Percentiles rank a stretch among this genome's conserved stretches.
Conservation (phyloP, 2,329 filamentous ascomycete species). For the Leptographium wingfieldii region DNA sequence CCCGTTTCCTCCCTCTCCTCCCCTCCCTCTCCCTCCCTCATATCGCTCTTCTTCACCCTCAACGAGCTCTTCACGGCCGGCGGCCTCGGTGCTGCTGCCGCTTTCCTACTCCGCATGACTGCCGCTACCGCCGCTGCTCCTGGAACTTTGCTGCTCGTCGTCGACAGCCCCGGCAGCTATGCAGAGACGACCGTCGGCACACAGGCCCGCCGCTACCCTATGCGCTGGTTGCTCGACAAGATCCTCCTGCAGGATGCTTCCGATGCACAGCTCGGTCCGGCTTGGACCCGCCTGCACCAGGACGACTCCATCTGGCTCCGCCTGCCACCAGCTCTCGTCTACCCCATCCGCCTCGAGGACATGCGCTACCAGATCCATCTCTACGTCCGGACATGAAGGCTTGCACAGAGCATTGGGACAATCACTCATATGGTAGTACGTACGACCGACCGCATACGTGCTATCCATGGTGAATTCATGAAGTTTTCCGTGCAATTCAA, state of each 20-base stretch:
- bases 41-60: constrained; percentile 85
- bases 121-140: constrained; percentile 27
- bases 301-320: constrained; percentile 82
- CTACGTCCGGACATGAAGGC: constrained; percentile 35
- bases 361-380: constrained; percentile 92
- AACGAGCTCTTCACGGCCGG: constrained; percentile 85
- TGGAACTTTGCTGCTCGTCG: constrained; percentile 63
- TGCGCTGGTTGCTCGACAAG: constrained; percentile 86
- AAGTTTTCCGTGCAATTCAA: too few relatives aligned
- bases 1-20: constrained; percentile 10
- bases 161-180: constrained; percentile 90
- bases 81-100: constrained; percentile 59
- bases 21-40: constrained; percentile 35
- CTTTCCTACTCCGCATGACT: constrained; percentile 60
- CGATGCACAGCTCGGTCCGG: constrained; percentile 14
- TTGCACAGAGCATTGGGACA: background rate
- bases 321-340: constrained; percentile 51
- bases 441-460: too few relatives aligned
- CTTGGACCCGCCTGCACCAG: constrained; percentile 63
- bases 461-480: too few relatives aligned
- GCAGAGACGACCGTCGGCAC: constrained; percentile 64
- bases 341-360: constrained; percentile 80
- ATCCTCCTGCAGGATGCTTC: constrained; percentile 40
- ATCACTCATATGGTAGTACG: too few relatives aligned
- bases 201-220: constrained; percentile 61